Percentiles rank a stretch among this genome's conserved stretches.
These are phyloP conservation scores for Boletus rufocinnamomeus DNA, from an alignment of 768 basidiomycete genomes.

Conservation along the genomic window DNA sequence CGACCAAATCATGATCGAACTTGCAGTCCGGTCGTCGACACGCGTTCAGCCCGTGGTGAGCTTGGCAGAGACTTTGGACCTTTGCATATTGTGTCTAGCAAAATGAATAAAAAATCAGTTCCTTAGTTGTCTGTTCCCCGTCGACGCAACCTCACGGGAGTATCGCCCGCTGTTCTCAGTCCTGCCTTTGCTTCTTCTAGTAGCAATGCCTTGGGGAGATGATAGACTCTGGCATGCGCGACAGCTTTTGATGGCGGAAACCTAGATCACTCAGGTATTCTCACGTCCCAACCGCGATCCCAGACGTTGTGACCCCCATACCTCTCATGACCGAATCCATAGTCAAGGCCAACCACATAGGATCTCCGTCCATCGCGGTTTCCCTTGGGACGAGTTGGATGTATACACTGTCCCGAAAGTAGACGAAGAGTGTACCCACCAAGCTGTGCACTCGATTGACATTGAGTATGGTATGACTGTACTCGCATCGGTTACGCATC, in stretches of 20 bases:
- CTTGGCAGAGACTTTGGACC: conserved; percentile 21
- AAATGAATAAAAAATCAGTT: background rate
- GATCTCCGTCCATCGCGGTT: conserved; percentile 5
- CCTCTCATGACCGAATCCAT: conserved; percentile 18
- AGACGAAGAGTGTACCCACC: conserved; percentile 1
- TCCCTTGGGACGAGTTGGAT: conserved; percentile 1
- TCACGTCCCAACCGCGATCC: conserved; percentile 13
- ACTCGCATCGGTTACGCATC: conserved; percentile 10
- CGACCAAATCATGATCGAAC: conserved; percentile 22
- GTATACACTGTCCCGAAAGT: background rate
- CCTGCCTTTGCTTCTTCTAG: conserved; percentile 8
- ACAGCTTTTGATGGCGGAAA: background rate
- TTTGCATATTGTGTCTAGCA: conserved; percentile 13
- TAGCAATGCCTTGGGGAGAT: conserved; percentile 15
- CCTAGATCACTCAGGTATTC: background rate
- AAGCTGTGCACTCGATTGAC: conserved; percentile 14
- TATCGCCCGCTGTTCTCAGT: conserved; percentile 8
- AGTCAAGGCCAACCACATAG: conserved; percentile 11
- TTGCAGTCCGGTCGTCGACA: conserved; percentile 15
- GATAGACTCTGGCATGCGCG: background rate
- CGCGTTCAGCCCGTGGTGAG: conserved; percentile 10
- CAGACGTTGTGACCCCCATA: conserved; percentile 16
- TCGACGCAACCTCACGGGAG: conserved; percentile 1
- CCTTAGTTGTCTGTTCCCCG: background rate
- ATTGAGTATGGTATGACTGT: conserved; percentile 25